A percentile compares a stretch with the other conserved stretches of the same genome.
Conservation (phyloP, 2,329 filamentous ascomycete genomes). For the Ramularia collo-cygni region DNA sequence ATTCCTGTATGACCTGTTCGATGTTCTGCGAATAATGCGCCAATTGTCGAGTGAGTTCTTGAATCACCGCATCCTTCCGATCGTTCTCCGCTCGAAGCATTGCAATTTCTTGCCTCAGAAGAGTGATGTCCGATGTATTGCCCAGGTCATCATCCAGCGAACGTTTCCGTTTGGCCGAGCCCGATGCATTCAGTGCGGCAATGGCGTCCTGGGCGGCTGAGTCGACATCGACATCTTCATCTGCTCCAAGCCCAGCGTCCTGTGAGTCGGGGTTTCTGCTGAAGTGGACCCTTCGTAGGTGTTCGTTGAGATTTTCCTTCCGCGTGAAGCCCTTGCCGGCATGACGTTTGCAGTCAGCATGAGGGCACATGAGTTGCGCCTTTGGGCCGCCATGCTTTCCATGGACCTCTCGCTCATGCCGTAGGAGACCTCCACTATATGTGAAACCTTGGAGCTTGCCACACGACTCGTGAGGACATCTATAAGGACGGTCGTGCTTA, state of each 20-base stretch:
- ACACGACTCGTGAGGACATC: constrained; percentile 73
- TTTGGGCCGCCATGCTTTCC: constrained; percentile 82
- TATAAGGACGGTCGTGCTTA: constrained; percentile 90
- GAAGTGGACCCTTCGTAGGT: constrained; percentile 76
- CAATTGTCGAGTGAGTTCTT: neutral
- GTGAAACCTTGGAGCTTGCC: constrained; percentile 92
- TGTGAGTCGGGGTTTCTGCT: constrained; percentile 17
- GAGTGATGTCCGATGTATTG: constrained; percentile 27
- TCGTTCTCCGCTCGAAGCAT: constrained; percentile 36
- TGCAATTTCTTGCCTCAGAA: constrained; percentile 30
- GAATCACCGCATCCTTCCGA: constrained; percentile 33
- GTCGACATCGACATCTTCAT: too few species aligned
- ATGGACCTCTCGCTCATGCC: constrained; percentile 91
- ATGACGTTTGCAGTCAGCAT: constrained; percentile 80
- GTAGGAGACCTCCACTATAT: constrained; percentile 80
- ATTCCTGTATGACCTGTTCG: too few species aligned
- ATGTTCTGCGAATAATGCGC: too few species aligned
- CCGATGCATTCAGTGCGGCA: too few species aligned
- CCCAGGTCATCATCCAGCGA: constrained; percentile 4
- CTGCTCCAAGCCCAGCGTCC: constrained; percentile 1
- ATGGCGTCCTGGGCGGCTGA: too few species aligned
- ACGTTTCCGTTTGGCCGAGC: constrained; percentile 8
- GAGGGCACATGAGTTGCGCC: constrained; percentile 79
- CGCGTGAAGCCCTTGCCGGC: constrained; percentile 84
- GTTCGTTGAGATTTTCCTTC: constrained; percentile 90